Percentiles rank a stretch among this genome's conserved stretches.
phyloP scores from a whole-genome alignment of 1,284 basidiomycete genomes.

The Mrakiaceae sp. region DNA sequence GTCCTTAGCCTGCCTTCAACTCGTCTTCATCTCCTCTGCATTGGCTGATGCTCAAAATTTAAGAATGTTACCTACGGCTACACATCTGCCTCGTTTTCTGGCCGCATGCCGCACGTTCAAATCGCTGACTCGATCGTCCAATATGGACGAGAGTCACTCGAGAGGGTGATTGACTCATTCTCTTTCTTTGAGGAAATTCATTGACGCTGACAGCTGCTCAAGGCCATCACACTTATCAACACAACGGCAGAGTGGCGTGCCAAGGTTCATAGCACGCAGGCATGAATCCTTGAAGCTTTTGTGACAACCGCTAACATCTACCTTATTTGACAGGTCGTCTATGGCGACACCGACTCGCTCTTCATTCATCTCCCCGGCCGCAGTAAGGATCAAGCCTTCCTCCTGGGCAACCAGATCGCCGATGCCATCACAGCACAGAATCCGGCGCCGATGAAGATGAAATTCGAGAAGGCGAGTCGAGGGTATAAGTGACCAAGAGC shows the following conservation, averaged over 20 bases:
- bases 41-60: constrained; percentile 14
- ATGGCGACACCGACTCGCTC: constrained; percentile 96
- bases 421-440: constrained; percentile 75
- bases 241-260: constrained; percentile 73
- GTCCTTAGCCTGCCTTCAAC: background rate
- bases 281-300: background rate
- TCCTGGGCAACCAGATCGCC: constrained; percentile 83
- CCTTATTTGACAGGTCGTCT: constrained; percentile 51
- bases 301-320: background rate
- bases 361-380: constrained; percentile 82
- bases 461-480: constrained; percentile 78
- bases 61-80: constrained; percentile 89
- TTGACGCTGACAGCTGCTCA: background rate
- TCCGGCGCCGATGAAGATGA: constrained; percentile 83
- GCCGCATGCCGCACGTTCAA: constrained; percentile 95
- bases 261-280: constrained; percentile 27
- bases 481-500: background rate
- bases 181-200: constrained; percentile 1
- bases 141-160: constrained; percentile 85
- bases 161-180: constrained; percentile 50
- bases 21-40: background rate
- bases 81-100: constrained; percentile 83
- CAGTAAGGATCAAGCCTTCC: constrained; percentile 86
- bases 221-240: constrained; percentile 79
- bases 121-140: constrained; percentile 97